Evolutionary conservation across 306 rosid genomes (phyloP).

Genomic region (Quercus alba): DNA sequence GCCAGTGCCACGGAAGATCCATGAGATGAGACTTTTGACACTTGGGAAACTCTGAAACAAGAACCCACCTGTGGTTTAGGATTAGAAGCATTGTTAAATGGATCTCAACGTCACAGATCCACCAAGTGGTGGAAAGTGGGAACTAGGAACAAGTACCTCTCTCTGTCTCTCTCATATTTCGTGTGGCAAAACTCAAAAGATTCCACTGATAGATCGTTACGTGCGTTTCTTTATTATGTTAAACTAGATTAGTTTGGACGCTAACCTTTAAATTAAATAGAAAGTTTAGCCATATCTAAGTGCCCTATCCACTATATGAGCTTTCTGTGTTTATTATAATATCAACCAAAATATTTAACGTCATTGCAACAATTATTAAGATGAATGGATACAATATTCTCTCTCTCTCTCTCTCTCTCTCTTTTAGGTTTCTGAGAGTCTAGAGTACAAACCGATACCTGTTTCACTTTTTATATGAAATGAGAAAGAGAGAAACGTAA

Average conservation of each 20-base stretch:
- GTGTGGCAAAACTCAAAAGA: constrained; percentile 16
- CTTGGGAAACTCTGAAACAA: not conserved
- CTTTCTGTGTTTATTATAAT: not conserved
- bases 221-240: constrained; percentile 1
- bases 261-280: constrained; percentile 15
- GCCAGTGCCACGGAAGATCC: no score
- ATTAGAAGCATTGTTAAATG: constrained; percentile 4
- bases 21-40: not conserved
- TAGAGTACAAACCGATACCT: not conserved
- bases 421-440: not conserved
- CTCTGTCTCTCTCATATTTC: constrained; percentile 3
- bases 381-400: not conserved
- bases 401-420: not conserved
- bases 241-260: constrained; percentile 34
- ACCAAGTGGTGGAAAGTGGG: constrained; percentile 29
- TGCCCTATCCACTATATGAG: constrained; percentile 34
- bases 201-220: constrained; percentile 25
- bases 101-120: constrained; percentile 35
- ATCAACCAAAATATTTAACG: not conserved
- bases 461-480: constrained; percentile 11
- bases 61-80: not conserved
- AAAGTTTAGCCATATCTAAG: constrained; percentile 4
- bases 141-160: constrained; percentile 1
- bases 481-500: constrained; percentile 3
- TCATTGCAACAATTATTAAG: not conserved